Evolutionary conservation across 1,284 basidiomycete species (phyloP).

Genomic region (Mycosarcoma maydis): DNA sequence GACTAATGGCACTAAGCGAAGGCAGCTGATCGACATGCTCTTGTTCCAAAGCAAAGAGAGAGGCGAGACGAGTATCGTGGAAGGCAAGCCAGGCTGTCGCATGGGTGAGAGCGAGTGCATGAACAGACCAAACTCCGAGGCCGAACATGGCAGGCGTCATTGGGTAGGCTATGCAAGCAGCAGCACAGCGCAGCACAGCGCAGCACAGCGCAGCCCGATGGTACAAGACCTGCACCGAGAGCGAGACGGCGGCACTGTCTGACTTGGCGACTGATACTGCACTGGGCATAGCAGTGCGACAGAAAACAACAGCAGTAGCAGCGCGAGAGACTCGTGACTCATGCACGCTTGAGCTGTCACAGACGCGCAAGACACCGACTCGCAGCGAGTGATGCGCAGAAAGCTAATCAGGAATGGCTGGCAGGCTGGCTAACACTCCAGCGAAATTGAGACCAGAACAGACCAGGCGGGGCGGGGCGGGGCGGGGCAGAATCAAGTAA

Average conservation of each 20-base stretch:
- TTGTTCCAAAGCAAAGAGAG: background rate
- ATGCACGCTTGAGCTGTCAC: constrained; percentile 2
- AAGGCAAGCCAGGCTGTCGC: background rate
- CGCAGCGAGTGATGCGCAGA: background rate
- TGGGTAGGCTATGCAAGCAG: background rate
- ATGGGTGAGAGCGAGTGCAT: background rate
- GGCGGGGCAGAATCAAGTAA: no score
- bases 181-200: background rate
- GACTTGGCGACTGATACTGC: background rate
- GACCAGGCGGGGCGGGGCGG: background rate
- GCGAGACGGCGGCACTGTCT: background rate
- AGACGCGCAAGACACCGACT: constrained; percentile 5
- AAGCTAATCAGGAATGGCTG: background rate
- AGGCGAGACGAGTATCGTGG: background rate
- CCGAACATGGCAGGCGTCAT: background rate
- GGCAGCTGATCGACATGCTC: background rate
- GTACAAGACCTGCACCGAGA: background rate
- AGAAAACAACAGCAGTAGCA: no score
- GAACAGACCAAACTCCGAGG: constrained; percentile 1
- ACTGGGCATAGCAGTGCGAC: no score
- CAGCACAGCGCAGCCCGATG: background rate
- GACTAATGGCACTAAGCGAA: background rate
- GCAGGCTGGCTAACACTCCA: background rate
- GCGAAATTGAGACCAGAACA: background rate
- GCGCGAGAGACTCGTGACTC: no score